Conservation (phyloP, 2,329 filamentous ascomycete species). For the Trichoderma arundinaceum region DNA sequence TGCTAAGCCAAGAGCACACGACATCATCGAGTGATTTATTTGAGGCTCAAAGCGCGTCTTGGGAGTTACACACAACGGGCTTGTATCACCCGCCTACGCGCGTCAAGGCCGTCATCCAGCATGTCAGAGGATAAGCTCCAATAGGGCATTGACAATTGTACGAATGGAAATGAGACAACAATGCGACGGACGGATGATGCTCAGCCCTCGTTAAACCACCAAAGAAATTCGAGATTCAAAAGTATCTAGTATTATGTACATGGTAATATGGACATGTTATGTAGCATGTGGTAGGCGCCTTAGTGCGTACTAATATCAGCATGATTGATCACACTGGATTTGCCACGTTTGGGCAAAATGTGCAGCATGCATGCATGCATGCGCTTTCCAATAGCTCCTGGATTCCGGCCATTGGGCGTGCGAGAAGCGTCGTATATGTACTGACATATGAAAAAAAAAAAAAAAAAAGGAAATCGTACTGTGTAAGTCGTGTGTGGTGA, state of each 20-base stretch:
- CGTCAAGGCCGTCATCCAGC: too few species aligned
- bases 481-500: not conserved
- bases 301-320: not conserved
- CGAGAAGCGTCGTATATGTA: not conserved
- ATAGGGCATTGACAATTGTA: not conserved
- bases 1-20: not conserved
- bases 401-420: not conserved
- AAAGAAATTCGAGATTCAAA: not conserved
- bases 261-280: not conserved
- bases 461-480: not conserved
- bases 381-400: not conserved
- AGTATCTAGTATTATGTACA: not conserved
- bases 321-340: not conserved
- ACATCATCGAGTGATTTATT: not conserved
- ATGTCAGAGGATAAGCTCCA: not conserved
- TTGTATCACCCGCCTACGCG: too few species aligned
- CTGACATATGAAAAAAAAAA: conserved; percentile 2
- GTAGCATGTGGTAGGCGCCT: not conserved
- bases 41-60: not conserved
- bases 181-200: not conserved
- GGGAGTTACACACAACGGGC: not conserved
- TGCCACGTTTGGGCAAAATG: not conserved
- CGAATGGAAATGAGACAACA: conserved; percentile 1
- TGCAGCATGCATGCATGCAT: conserved; percentile 3
- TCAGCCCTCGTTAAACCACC: not conserved